A percentile compares a stretch with the other conserved stretches of the same genome.
Conservation (phyloP, 2,329 filamentous ascomycete species). For the Didymella pomorum region DNA sequence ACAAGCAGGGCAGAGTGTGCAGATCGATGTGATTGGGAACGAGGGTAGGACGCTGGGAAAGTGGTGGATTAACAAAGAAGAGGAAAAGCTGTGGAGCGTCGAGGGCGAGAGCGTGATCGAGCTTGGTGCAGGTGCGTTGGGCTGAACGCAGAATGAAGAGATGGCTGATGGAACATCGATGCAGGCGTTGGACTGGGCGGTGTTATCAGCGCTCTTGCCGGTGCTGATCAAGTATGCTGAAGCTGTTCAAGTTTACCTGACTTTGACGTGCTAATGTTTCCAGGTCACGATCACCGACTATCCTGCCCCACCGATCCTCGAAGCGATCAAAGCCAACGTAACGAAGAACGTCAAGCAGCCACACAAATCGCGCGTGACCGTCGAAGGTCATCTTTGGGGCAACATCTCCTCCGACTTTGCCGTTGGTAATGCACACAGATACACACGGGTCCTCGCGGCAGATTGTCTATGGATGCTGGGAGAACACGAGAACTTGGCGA, state of each 20-base stretch:
- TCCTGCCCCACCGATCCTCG: constrained; percentile 67
- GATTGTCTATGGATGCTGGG: constrained; percentile 80
- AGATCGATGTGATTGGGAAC: constrained; percentile 28
- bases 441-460: constrained; percentile 71
- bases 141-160: constrained; percentile 26
- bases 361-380: constrained; percentile 51
- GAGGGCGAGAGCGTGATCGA: constrained; percentile 65
- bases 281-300: constrained; percentile 72
- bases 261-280: not conserved
- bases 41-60: constrained; percentile 31
- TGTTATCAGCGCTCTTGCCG: constrained; percentile 56
- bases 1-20: constrained; percentile 21
- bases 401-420: constrained; percentile 57
- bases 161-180: constrained; percentile 37
- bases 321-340: constrained; percentile 67
- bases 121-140: constrained; percentile 70
- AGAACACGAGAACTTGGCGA: constrained; percentile 72
- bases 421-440: constrained; percentile 51
- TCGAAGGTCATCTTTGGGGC: constrained; percentile 73
- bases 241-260: not conserved
- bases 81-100: constrained; percentile 56
- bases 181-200: constrained; percentile 57
- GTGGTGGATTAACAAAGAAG: constrained; percentile 46
- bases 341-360: constrained; percentile 57
- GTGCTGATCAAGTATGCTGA: constrained; percentile 53